Percentiles rank a stretch among this genome's conserved stretches.
These are phyloP conservation scores for Pugionium dolabratum DNA, from an alignment of 345 rosid genomes.

Conservation along the genomic window DNA sequence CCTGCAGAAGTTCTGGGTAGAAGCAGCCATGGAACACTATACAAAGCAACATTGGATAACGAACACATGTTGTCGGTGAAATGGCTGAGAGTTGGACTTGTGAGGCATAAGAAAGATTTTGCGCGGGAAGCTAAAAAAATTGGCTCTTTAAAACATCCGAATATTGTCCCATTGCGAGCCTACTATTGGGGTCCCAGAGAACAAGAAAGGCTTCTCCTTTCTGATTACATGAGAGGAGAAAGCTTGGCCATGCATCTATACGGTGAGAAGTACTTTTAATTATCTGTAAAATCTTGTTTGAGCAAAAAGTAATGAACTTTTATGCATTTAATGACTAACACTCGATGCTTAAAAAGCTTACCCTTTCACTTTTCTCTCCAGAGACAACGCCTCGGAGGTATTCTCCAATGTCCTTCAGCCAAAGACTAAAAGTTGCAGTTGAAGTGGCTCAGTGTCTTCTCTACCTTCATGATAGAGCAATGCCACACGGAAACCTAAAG, in stretches of 20 bases:
- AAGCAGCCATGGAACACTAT: constrained; percentile 94
- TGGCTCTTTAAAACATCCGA: constrained; percentile 70
- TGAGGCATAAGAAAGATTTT: constrained; percentile 87
- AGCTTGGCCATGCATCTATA: constrained; percentile 90
- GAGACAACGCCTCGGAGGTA: constrained; percentile 93
- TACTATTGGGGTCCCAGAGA: constrained; percentile 97
- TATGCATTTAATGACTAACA: no score
- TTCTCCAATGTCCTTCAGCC: constrained; percentile 69
- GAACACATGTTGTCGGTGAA: constrained; percentile 89
- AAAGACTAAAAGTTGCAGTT: constrained; percentile 74
- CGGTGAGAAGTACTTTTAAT: constrained; percentile 53
- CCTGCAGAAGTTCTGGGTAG: constrained; percentile 99
- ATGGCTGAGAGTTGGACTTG: constrained; percentile 93
- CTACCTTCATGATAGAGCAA: constrained; percentile 78
- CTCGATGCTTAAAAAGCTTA: no score
- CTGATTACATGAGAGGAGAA: constrained; percentile 84
- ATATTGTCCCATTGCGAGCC: constrained; percentile 77
- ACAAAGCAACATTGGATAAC: constrained; percentile 81
- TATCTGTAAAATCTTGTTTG: not conserved
- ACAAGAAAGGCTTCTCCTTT: constrained; percentile 88
- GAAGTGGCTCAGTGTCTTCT: constrained; percentile 76
- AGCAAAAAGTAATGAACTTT: not conserved
- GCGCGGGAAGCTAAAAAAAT: constrained; percentile 84
- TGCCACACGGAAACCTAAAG: constrained; percentile 86
- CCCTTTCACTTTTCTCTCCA: constrained; percentile 36